Conservation (phyloP, 208 protist species). For the Trypanosoma rangeli region DNA sequence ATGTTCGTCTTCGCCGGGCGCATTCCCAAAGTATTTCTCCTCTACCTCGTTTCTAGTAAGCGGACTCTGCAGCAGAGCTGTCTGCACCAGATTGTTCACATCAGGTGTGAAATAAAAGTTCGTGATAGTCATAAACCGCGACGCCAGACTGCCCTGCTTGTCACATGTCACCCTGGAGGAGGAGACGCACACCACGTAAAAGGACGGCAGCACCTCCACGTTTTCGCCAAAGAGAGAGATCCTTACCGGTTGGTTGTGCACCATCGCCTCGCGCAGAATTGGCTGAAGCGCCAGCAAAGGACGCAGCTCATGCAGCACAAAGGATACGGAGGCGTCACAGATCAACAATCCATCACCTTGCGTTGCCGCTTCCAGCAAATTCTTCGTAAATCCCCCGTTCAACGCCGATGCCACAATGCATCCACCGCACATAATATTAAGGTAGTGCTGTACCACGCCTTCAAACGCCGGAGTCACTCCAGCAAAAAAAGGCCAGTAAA, state of each 20-base stretch:
- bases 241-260: neutral
- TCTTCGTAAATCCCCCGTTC: slow-evolving; percentile 37
- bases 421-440: slow-evolving; percentile 45
- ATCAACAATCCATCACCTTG: slow-evolving; percentile 68
- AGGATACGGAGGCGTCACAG: slow-evolving; percentile 47
- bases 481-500: slow-evolving; percentile 67
- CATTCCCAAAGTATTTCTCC: slow-evolving; percentile 23
- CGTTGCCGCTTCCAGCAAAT: slow-evolving; percentile 47
- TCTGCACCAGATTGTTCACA: slow-evolving; percentile 1
- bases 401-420: slow-evolving; percentile 56
- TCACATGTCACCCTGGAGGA: slow-evolving; percentile 24
- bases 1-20: slow-evolving; percentile 29
- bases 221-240: slow-evolving; percentile 36
- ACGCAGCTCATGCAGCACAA: slow-evolving; percentile 30
- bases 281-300: slow-evolving; percentile 30
- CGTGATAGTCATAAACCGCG: slow-evolving; percentile 20
- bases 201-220: slow-evolving; percentile 49
- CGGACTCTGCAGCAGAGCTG: slow-evolving; percentile 19
- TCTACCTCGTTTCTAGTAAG: slow-evolving; percentile 5
- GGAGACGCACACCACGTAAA: slow-evolving; percentile 64
- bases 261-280: slow-evolving; percentile 5
- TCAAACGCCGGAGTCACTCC: slow-evolving; percentile 52
- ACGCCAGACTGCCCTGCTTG: neutral
- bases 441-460: slow-evolving; percentile 39
- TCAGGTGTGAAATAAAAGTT: slow-evolving; percentile 18